phyloP scores from a whole-genome alignment of 2,329 filamentous ascomycete genomes.

The Domatiomyces catenatus region DNA sequence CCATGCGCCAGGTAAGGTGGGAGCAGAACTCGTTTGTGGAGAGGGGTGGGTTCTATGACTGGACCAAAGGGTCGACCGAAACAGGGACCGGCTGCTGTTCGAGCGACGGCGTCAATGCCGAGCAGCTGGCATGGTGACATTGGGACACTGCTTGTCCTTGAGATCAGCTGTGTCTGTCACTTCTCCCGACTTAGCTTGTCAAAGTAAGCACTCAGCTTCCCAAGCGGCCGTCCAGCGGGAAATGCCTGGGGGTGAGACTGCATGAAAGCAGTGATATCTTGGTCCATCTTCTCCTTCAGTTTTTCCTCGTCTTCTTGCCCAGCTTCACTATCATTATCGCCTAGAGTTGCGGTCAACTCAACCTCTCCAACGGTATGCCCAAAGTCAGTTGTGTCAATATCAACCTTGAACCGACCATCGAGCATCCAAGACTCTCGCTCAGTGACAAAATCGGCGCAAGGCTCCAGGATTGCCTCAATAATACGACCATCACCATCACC shows the following conservation, averaged over 20 bases:
- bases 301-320: background rate
- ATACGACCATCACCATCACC: background rate
- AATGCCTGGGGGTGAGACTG: constrained; percentile 1
- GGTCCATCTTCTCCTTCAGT: background rate
- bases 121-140: background rate
- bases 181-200: background rate
- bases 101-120: background rate
- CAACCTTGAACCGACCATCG: constrained; percentile 19
- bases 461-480: constrained; percentile 6
- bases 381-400: constrained; percentile 21
- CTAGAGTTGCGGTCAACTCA: constrained; percentile 18
- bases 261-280: constrained; percentile 2
- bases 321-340: background rate
- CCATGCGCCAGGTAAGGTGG: constrained; percentile 32
- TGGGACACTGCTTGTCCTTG: background rate
- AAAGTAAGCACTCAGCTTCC: constrained; percentile 4
- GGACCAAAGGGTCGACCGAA: constrained; percentile 22
- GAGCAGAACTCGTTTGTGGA: constrained; percentile 30
- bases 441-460: constrained; percentile 17
- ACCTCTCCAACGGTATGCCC: constrained; percentile 22
- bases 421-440: constrained; percentile 18
- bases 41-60: constrained; percentile 37
- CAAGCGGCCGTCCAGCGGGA: background rate
- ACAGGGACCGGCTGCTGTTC: background rate
- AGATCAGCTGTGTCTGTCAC: background rate